These are phyloP conservation scores for Trametes sanguinea DNA, from an alignment of 768 basidiomycete genomes.

Conservation along the genomic window DNA sequence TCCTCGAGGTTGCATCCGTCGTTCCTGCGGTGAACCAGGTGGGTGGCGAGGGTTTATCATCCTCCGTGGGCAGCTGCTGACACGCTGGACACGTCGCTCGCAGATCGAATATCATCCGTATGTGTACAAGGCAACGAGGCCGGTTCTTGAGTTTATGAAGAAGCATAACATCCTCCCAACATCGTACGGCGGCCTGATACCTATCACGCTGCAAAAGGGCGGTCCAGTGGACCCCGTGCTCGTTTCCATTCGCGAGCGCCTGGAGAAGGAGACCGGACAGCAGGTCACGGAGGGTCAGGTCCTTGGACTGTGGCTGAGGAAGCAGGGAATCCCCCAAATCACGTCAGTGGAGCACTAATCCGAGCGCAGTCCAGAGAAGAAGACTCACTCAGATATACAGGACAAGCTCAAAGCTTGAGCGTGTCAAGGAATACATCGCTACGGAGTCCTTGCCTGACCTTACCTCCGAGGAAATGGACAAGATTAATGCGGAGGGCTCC, in stretches of 20 bases:
- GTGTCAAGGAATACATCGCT: constrained; percentile 46
- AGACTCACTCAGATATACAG: constrained; percentile 16
- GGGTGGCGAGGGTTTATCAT: background rate
- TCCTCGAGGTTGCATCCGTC: constrained; percentile 45
- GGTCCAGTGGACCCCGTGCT: constrained; percentile 45
- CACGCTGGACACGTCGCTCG: too few species aligned
- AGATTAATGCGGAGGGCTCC: constrained; percentile 25
- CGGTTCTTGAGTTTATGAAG: constrained; percentile 38
- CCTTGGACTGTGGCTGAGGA: constrained; percentile 34
- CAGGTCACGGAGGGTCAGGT: constrained; percentile 33
- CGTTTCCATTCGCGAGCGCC: constrained; percentile 32
- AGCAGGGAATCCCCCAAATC: constrained; percentile 35
- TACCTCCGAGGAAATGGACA: constrained; percentile 19
- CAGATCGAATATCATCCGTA: constrained; percentile 55
- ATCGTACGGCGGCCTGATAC: constrained; percentile 44
- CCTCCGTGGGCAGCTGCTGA: too few species aligned
- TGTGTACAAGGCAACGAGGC: constrained; percentile 44
- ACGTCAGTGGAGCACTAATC: constrained; percentile 29
- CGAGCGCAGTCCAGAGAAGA: background rate
- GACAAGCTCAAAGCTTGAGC: constrained; percentile 39
- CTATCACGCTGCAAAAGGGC: constrained; percentile 38
- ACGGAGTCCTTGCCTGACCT: constrained; percentile 40
- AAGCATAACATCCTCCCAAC: constrained; percentile 41
- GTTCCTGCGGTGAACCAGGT: constrained; percentile 55
- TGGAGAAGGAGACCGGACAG: constrained; percentile 28